Evolutionary conservation across 805 yeast genomes (phyloP), one percentile per base, ranked within the genome.

Genomic region (Ogataea kodamae): DNA sequence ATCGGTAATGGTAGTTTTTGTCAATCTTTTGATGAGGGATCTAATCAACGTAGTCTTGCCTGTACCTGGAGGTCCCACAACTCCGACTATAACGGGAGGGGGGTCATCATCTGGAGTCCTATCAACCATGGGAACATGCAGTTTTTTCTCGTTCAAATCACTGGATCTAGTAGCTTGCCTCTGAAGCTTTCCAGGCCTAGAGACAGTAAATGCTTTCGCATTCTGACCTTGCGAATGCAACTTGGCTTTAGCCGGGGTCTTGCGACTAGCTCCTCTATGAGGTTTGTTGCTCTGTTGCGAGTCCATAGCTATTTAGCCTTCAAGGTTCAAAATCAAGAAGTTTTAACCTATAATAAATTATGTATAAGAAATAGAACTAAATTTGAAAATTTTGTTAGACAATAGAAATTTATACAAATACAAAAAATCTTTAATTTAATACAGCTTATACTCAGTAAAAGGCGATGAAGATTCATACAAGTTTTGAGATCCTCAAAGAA

Each of bases 51-150:
- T 90, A 10, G 97, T 78, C 56, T 92, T 92, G 45, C 99, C 99
- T 0, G 97, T 92, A 10, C 99, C 99, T 7, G 96, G 95, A 9
- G 99, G 99, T 0, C 99, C 99, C 9, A 92, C 96, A 6, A 92
- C 95, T 0, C 96, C 96, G 15, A 92, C 87, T 37, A 92, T 79
- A 14, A 92, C 81, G 25, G 99, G 99, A 13, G 97, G 97, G 4
- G 97, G 96, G 48, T 86, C 94, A 53, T 90, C 96, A 37, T 90
- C 97, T 0, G 97, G 97, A 0, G 97, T 88, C 48, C 97, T 71
- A 57, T 92, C 95, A 31, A 92, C 82, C 97, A 92, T 89, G 10
- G 98, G 97, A 13, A 89, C 97, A 67, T 92, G 97, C 54, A 83
- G 72, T 54, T 80, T 83, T 54, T 74, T 80, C 59, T 92, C 97